phyloP scores from a whole-genome alignment of 2,329 filamentous ascomycete species.

The Fusarium sp. region DNA sequence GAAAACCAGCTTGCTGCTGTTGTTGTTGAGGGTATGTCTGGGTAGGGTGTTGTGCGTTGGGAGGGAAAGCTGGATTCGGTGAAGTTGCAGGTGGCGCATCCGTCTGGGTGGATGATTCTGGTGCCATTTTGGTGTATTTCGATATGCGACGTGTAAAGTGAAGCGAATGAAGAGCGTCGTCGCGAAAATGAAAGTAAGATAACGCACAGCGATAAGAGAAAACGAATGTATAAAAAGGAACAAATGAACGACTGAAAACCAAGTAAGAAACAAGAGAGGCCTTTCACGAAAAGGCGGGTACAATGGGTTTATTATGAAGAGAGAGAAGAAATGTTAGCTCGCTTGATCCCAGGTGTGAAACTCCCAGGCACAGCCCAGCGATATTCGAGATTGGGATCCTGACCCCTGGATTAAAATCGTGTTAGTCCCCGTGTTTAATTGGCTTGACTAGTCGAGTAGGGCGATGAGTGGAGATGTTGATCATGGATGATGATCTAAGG shows the following conservation, averaged over 20 bases:
- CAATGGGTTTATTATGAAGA: slow-evolving; percentile 20
- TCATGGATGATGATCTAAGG: slow-evolving; percentile 21
- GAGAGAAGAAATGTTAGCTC: slow-evolving; percentile 2
- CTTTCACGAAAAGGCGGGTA: background rate
- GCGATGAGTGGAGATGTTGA: slow-evolving; percentile 4
- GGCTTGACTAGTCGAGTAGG: background rate
- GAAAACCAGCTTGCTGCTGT: slow-evolving; percentile 29
- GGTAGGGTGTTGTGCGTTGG: slow-evolving; percentile 21
- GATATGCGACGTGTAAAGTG: background rate
- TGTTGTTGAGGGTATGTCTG: slow-evolving; percentile 16
- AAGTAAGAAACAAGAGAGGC: slow-evolving; percentile 3
- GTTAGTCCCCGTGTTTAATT: slow-evolving; percentile 21
- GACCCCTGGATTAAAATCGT: slow-evolving; percentile 15
- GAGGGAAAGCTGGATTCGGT: slow-evolving; percentile 17
- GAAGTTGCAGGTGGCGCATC: slow-evolving; percentile 19
- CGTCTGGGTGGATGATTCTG: slow-evolving; percentile 39
- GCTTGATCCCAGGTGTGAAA: slow-evolving; percentile 11
- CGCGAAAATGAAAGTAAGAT: background rate
- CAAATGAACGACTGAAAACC: slow-evolving; percentile 6
- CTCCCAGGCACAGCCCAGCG: background rate
- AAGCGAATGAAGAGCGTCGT: background rate
- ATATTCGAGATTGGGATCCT: slow-evolving; percentile 7
- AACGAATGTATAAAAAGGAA: slow-evolving; percentile 9
- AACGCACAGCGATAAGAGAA: slow-evolving; percentile 15
- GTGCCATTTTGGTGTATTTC: slow-evolving; percentile 30